Base-by-base conservation (phyloP, 192 early-diverging fungal species). In the Coemansia sp. region DNA sequence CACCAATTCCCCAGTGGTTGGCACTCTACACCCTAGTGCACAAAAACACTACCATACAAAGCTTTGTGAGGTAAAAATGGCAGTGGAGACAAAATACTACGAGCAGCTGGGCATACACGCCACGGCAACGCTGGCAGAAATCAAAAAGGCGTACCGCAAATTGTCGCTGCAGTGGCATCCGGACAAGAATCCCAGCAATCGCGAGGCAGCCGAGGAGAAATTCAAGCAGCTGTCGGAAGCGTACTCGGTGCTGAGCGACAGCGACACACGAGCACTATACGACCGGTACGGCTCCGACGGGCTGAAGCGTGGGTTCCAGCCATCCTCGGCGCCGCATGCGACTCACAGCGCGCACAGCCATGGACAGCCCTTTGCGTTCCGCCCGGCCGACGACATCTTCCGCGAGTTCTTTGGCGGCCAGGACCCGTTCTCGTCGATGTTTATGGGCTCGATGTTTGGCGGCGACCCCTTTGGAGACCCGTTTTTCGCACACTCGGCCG, bases 121-220 rank as follows among this genome's bases (percentile, higher is more conserved):
- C 49, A 64, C 74, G 26, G 91, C 90, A 3, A 65, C 82, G 22
- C 82, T 85, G 9, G 85, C 84, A 34, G 88, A 94, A 51, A 76
- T 94, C 53, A 91, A 89, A 67, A 86, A 86, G 65, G 85, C 89
- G 5, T 93, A 89, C 60, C 77, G 86, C 44, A 88, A 87, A 62
- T 78, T 85, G n/a, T 86, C 91, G 7, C 75, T 87, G 56, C 90
- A 83, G 63, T 88, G 85, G 72, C 90, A 91, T 57, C 89, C 90
- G 0, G 89, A 89, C 79, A 87, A 87, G 54, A 83, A 85, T 54
- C 69, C 69, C 51, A 59, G 59, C 37, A 69, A 72, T 59, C 77
- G 69, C 48, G 64, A 69, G 10, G 68, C 48, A 12, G 83, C 83
- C 0, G 72, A 69, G 26, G 66, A 75, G 36, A 69, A 64, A 65